Conservation (phyloP, 2,329 filamentous ascomycete genomes). For the Sporothrix brasiliensis region DNA sequence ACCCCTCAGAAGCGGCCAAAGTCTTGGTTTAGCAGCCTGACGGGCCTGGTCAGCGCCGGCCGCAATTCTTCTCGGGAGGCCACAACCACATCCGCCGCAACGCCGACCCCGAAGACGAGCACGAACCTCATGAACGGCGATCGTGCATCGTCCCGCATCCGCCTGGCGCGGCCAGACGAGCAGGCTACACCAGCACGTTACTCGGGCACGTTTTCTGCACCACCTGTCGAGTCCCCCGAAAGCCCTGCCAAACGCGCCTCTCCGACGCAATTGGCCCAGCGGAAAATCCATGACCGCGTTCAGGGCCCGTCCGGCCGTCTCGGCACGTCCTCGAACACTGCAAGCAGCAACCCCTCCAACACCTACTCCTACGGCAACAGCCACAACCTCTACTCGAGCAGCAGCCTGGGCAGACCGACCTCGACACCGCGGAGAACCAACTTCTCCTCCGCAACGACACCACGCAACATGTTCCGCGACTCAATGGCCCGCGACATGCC, state of each 20-base stretch:
- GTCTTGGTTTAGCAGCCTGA: slow-evolving; percentile 36
- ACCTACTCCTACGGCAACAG: slow-evolving; percentile 12
- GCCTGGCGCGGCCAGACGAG: slow-evolving; percentile 15
- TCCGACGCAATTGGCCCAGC: slow-evolving; percentile 42
- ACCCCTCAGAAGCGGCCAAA: slow-evolving; percentile 34
- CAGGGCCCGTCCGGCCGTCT: slow-evolving; percentile 43
- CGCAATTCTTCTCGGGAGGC: slow-evolving; percentile 25
- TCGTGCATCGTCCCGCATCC: slow-evolving; percentile 15
- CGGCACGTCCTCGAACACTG: slow-evolving; percentile 12
- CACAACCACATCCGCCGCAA: slow-evolving; percentile 16
- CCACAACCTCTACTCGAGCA: slow-evolving; percentile 21
- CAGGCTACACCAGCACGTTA: slow-evolving; percentile 31
- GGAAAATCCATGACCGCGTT: slow-evolving; percentile 44
- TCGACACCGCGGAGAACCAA: slow-evolving; percentile 39
- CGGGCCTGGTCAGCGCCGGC: slow-evolving; percentile 33
- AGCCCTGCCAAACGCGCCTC: slow-evolving; percentile 44
- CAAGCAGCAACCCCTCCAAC: background rate
- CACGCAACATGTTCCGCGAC: slow-evolving; percentile 44
- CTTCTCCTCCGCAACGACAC: slow-evolving; percentile 41
- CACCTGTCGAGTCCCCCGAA: slow-evolving; percentile 38
- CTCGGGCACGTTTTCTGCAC: slow-evolving; percentile 36
- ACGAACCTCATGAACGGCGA: slow-evolving; percentile 20
- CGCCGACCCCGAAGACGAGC: slow-evolving; percentile 7
- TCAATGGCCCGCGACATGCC: slow-evolving; percentile 40
- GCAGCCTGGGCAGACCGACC: slow-evolving; percentile 24